Base-by-base conservation (phyloP, 2,329 filamentous ascomycete species). In the Nothophaeocryptopus gaeumannii region DNA sequence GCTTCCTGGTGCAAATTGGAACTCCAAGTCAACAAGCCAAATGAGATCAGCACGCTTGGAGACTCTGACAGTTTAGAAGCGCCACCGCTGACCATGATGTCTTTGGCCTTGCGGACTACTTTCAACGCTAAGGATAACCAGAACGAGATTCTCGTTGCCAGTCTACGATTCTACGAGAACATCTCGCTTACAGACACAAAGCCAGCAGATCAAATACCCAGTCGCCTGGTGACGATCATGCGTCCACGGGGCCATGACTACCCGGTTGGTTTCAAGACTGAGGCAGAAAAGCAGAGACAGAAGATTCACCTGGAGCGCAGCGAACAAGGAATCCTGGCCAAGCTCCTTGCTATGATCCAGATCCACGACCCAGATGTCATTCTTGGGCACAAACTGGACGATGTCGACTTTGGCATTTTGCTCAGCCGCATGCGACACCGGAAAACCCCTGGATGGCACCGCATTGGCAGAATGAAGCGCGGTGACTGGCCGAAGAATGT, bases 1-100 rank as follows among this genome's bases (percentile, higher is more conserved):
- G 88, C 90, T 9, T 99, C 93, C 0, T 93, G 95, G 81, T 96
- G 93, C 77, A 97, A 96, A 71, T 82, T 99, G 9, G 93, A 99
- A 70, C 84, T 95, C 41, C 80, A 87, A 61, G 86, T 90, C 39
- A 79, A 81, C 32, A 86, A 90, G 55, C 92, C 93, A 1, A 84
- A 86, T 62, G 81, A 82, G 63, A 82, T 99, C 52, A 82, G 81
- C 0, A 78, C 84, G 3, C 68, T 93, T 44, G 84, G 78, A 55
- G 89, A 96, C 43, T 83, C 84, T 0, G 90, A 96, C 55, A 89
- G 84, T 54, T 69, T 91, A 32, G 89, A 96, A 43, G 81, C 84
- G 1, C 93, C 93, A 15, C 89, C 90, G 7, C 74, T 99, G 64
- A 97, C 91, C 1, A 73, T 99, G n/a, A 96, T 99, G 92, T 96